Base-by-base conservation (phyloP, 139 green algal species). In the Coelastrella sp. region DNA sequence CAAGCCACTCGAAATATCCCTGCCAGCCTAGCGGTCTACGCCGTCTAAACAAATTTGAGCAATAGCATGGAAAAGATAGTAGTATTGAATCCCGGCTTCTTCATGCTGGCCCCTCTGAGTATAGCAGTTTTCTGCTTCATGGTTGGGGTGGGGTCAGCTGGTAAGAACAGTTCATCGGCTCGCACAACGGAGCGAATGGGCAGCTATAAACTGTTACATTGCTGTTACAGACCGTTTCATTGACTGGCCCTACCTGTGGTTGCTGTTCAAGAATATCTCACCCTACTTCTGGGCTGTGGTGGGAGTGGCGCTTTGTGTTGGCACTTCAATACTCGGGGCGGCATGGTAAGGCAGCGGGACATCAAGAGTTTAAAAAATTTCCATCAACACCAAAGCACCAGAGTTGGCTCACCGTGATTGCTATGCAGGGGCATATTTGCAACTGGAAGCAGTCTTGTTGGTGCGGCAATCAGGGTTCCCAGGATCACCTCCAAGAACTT, bases 401-500 rank as follows among this genome's bases (percentile, higher is more conserved):
- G n/a, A 65, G 63, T 58, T 24, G 74, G 10, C 60, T 19, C 49
- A 27, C 74, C 19, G n/a, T 27, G 60, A 59, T 80, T 57, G 8
- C 9, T 20, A 58, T 80, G 74, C 95, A 99, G 97, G 98, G 98
- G 98, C 57, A 99, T 99, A 81, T 99, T 99, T 92, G 97, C 99
- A 78, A 99, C 98, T 4, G 98, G 98, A n/a, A 97, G 95, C 85
- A 99, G 96, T 85, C 90, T 99, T 83, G 89, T 99, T 5, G 98
- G 98, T 63, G 98, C 96, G n/a, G 98, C 97, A 8, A 97, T 99
- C 9, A 92, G 97, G 6, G 97, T 97, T 84, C 98, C 98, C 4
- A 91, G 98, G 24, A 99, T 99, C 90, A 99, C 98, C 0, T 98
- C 95, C 59, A 99, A 99, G 92, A 99, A 99, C 88, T 93, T 99